These are phyloP conservation scores for Venturia pyrina DNA, from an alignment of 2,329 filamentous ascomycete species.

Conservation along the genomic window DNA sequence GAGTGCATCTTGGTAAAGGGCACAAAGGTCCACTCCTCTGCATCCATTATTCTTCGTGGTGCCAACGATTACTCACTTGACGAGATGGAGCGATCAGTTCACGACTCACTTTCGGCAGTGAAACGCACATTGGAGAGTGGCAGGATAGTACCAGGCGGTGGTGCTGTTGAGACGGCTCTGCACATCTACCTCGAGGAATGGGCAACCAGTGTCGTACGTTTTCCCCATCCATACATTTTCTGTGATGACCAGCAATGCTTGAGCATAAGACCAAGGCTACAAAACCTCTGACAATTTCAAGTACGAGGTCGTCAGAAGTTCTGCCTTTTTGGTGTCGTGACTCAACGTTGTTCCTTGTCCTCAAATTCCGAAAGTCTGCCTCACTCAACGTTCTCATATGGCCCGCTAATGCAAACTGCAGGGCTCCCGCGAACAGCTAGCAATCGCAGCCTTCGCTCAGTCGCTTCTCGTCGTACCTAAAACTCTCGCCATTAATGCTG, in stretches of 20 bases:
- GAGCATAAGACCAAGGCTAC: too few relatives aligned
- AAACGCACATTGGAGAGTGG: constrained; percentile 96
- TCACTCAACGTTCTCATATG: not conserved
- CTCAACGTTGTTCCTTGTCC: not conserved
- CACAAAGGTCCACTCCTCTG: constrained; percentile 86
- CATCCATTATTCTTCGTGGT: constrained; percentile 90
- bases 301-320: not conserved
- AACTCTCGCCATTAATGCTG: constrained; percentile 92
- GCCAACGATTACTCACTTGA: constrained; percentile 94
- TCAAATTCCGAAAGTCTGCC: not conserved
- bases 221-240: too few relatives aligned
- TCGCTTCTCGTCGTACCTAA: constrained; percentile 91
- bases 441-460: constrained; percentile 94
- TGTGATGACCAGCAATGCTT: not conserved
- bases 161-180: constrained; percentile 94
- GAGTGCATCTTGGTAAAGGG: constrained; percentile 97
- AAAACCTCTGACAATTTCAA: not conserved
- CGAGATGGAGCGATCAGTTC: constrained; percentile 97
- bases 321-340: not conserved
- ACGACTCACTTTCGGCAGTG: constrained; percentile 92
- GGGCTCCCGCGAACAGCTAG: constrained; percentile 90
- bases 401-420: constrained; percentile 26
- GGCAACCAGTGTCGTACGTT: constrained; percentile 76
- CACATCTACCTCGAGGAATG: constrained; percentile 99
- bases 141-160: constrained; percentile 90